Evolutionary conservation across 176 grass and related monocot genomes (phyloP).

Genomic region (Oryza meyeriana): DNA sequence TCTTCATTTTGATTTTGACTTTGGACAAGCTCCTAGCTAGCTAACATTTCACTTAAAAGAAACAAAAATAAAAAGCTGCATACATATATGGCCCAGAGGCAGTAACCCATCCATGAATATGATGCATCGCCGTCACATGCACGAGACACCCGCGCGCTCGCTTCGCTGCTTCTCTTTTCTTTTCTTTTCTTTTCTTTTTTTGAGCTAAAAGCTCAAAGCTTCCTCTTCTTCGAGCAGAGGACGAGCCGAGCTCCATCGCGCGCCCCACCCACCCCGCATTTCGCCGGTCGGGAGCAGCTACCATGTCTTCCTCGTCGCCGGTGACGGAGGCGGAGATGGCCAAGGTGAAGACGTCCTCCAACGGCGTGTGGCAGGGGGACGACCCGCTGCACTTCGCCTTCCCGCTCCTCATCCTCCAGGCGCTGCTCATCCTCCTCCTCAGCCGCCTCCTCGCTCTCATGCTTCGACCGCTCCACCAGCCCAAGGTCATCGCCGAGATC

Average conservation of each 20-base stretch:
- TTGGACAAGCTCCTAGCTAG: no score
- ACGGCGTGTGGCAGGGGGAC: conserved; percentile 88
- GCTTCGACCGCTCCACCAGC: conserved; percentile 77
- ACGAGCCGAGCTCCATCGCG: no score
- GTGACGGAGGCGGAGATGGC: conserved; percentile 47
- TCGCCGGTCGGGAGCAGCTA: no score
- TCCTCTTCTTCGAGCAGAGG: no score
- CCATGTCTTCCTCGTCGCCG: background rate
- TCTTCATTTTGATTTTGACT: no score
- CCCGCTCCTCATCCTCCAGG: conserved; percentile 64
- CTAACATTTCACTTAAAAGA: no score
- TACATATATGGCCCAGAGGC: background rate
- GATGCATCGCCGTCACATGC: background rate
- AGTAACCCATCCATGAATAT: no score
- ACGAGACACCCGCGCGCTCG: background rate
- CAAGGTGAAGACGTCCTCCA: conserved; percentile 67
- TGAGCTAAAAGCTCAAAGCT: no score
- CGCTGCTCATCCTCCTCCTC: conserved; percentile 58
- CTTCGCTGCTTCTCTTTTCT: no score
- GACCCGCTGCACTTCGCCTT: conserved; percentile 90
- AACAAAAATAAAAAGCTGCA: background rate
- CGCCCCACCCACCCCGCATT: no score
- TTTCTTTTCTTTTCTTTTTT: no score
- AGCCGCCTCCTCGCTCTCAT: conserved; percentile 70
- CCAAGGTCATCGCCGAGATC: conserved; percentile 94